These are phyloP conservation scores for Arthroderma sp. DNA, from an alignment of 2,329 filamentous ascomycete genomes.

Conservation along the genomic window DNA sequence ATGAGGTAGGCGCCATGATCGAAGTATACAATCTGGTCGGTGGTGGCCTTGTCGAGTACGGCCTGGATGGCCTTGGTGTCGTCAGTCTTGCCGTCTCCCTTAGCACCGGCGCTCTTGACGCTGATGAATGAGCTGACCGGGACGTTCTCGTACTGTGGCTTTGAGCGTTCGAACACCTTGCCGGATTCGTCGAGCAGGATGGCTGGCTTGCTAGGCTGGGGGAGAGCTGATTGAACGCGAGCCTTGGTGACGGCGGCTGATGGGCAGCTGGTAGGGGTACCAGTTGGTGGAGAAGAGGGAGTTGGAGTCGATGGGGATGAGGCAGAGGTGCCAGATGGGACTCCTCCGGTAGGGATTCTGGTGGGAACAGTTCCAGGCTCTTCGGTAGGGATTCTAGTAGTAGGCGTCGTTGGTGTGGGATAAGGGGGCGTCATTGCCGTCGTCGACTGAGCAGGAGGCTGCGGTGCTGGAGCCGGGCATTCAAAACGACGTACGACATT, in stretches of 20 bases:
- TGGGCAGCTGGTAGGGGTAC: slow-evolving; percentile 12
- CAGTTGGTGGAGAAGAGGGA: slow-evolving; percentile 11
- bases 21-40: slow-evolving; percentile 52
- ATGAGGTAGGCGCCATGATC: slow-evolving; percentile 54
- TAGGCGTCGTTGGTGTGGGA: neutral
- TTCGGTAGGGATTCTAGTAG: neutral
- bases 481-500: neutral
- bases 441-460: neutral
- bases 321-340: slow-evolving; percentile 8
- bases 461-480: neutral
- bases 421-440: neutral
- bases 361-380: slow-evolving; percentile 3
- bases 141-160: slow-evolving; percentile 72
- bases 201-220: slow-evolving; percentile 50
- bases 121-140: slow-evolving; percentile 62
- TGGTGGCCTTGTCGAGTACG: slow-evolving; percentile 52
- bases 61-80: slow-evolving; percentile 77
- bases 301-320: slow-evolving; percentile 11
- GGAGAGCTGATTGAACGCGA: slow-evolving; percentile 49
- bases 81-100: slow-evolving; percentile 76
- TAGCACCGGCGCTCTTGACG: slow-evolving; percentile 70
- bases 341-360: neutral
- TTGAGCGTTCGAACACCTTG: slow-evolving; percentile 67
- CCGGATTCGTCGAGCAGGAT: slow-evolving; percentile 53
- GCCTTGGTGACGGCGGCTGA: slow-evolving; percentile 26